Percentiles rank a stretch among this genome's conserved stretches.
phyloP scores from a whole-genome alignment of 2,329 filamentous ascomycete species.

The Zalaria sp. region DNA sequence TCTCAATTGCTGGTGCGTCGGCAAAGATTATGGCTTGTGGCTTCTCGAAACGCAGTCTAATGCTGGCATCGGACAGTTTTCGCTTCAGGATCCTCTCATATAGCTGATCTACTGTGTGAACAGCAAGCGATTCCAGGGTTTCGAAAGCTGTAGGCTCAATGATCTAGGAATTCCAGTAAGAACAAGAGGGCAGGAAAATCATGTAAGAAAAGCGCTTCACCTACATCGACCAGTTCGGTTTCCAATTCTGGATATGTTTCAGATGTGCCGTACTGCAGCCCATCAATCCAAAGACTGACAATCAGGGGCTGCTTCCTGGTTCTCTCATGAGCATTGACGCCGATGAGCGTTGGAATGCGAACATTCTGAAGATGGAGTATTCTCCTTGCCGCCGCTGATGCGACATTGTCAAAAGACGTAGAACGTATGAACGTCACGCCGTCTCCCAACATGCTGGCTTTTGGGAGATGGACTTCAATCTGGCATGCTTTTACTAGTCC shows the following conservation, averaged over 20 bases:
- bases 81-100: constrained; percentile 11
- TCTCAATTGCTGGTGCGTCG: constrained; percentile 55
- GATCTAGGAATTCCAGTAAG: constrained; percentile 15
- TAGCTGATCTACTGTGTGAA: constrained; percentile 16
- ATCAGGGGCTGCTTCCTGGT: constrained; percentile 49
- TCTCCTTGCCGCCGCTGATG: constrained; percentile 1
- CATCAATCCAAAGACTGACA: constrained; percentile 48
- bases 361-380: constrained; percentile 42
- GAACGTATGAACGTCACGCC: constrained; percentile 38
- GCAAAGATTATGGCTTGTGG: constrained; percentile 60
- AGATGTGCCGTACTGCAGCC: constrained; percentile 20
- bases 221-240: constrained; percentile 45
- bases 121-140: constrained; percentile 33
- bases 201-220: constrained; percentile 10
- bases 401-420: constrained; percentile 12
- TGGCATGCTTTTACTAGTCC: constrained; percentile 3
- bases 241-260: constrained; percentile 47
- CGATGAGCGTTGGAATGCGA: constrained; percentile 53
- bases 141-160: constrained; percentile 29
- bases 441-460: constrained; percentile 52
- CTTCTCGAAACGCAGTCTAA: constrained; percentile 54
- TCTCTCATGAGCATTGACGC: constrained; percentile 60
- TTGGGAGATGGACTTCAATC: constrained; percentile 41
- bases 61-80: constrained; percentile 28
- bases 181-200: neutral